These are phyloP conservation scores for Candida silvatica DNA, from an alignment of 805 yeast species.

Conservation along the genomic window DNA sequence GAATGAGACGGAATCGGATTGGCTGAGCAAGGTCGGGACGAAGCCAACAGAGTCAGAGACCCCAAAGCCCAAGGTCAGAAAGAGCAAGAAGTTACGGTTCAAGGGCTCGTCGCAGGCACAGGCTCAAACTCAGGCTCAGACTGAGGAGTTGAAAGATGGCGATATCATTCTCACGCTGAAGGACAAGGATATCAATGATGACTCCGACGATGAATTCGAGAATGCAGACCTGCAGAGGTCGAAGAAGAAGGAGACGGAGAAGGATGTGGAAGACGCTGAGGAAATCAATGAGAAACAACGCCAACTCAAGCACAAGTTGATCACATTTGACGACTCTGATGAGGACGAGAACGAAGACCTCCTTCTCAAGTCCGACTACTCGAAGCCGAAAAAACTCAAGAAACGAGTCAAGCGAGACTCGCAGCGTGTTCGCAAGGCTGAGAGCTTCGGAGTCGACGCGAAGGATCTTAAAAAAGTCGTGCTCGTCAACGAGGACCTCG, in stretches of 20 bases:
- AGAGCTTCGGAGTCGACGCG: conserved; percentile 10
- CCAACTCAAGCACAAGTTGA: conserved; percentile 8
- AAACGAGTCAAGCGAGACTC: conserved; percentile 8
- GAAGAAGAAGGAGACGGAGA: conserved; percentile 5
- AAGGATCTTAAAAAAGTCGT: conserved; percentile 19
- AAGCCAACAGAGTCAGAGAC: conserved; percentile 3
- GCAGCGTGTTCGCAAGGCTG: conserved; percentile 7
- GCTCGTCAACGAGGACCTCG: conserved; percentile 19
- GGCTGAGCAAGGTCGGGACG: conserved; percentile 22
- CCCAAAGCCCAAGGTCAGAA: no score
- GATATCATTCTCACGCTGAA: conserved; percentile 49
- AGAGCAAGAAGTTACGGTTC: conserved; percentile 6
- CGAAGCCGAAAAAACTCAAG: conserved; percentile 17
- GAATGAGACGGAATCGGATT: conserved; percentile 26
- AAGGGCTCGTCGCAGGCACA: conserved; percentile 33
- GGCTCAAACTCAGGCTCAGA: conserved; percentile 22
- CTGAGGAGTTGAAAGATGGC: conserved; percentile 27
- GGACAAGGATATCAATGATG: conserved; percentile 34
- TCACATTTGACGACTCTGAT: conserved; percentile 10
- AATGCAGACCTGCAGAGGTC: conserved; percentile 27
- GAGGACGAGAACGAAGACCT: conserved; percentile 10
- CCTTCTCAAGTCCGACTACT: conserved; percentile 7
- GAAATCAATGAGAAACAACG: not conserved
- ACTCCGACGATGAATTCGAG: conserved; percentile 28
- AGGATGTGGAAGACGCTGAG: not conserved